These are phyloP conservation scores for Excoecaria agallocha DNA, from an alignment of 345 rosid genomes.

Conservation along the genomic window DNA sequence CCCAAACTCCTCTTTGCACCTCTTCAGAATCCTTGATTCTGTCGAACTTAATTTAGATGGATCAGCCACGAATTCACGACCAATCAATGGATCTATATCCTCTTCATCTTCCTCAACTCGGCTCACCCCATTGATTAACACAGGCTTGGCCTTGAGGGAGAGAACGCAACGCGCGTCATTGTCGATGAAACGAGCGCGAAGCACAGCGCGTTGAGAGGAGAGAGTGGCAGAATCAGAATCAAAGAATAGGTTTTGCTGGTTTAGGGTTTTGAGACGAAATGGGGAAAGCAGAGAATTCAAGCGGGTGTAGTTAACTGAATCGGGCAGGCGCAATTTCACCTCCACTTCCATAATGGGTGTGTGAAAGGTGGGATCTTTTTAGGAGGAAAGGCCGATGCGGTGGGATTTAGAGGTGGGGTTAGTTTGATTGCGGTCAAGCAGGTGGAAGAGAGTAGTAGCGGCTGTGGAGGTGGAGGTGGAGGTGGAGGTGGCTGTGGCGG, in stretches of 20 bases:
- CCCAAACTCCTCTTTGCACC: constrained; percentile 72
- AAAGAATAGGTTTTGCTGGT: constrained; percentile 71
- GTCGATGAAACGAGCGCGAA: constrained; percentile 64
- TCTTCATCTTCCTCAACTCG: constrained; percentile 91
- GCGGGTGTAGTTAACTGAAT: constrained; percentile 42
- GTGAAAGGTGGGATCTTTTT: not conserved
- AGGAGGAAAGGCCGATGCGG: constrained; percentile 63
- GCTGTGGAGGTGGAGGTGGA: constrained; percentile 30
- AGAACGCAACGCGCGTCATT: constrained; percentile 45
- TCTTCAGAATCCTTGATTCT: constrained; percentile 56
- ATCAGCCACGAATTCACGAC: constrained; percentile 44
- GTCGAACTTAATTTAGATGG: constrained; percentile 40
- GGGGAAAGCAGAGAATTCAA: constrained; percentile 53
- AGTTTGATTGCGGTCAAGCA: constrained; percentile 48
- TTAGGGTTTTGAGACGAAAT: constrained; percentile 52
- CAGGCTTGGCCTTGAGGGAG: constrained; percentile 66
- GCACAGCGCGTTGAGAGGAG: constrained; percentile 51
- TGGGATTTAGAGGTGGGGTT: constrained; percentile 55
- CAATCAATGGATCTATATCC: constrained; percentile 46
- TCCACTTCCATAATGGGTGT: constrained; percentile 64
- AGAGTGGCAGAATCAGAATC: constrained; percentile 56
- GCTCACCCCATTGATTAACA: constrained; percentile 62
- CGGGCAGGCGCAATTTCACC: constrained; percentile 62
- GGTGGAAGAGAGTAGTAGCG: constrained; percentile 50
- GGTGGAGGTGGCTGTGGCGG: constrained; percentile 25